Conservation (phyloP, 768 basidiomycete species). For the Tylopilus intermedius region DNA sequence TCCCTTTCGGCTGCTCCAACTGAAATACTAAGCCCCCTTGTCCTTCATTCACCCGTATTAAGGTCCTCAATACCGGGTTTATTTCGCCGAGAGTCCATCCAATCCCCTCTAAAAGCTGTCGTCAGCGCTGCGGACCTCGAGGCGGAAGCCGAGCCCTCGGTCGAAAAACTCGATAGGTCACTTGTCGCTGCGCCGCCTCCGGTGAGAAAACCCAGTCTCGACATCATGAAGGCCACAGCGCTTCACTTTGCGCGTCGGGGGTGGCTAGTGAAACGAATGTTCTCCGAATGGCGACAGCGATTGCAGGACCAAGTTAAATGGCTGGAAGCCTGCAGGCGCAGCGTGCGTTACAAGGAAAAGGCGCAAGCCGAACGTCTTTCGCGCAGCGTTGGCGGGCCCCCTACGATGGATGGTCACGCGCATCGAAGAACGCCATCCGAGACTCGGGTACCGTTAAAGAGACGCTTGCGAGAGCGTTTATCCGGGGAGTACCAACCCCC, state of each 20-base stretch:
- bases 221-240: slow-evolving; percentile 37
- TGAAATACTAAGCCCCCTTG: slow-evolving; percentile 29
- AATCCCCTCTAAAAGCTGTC: slow-evolving; percentile 22
- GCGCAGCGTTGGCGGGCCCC: slow-evolving; percentile 15
- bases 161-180: slow-evolving; percentile 6
- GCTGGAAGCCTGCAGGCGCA: slow-evolving; percentile 56
- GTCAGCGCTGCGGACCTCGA: slow-evolving; percentile 12
- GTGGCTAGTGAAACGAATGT: slow-evolving; percentile 37
- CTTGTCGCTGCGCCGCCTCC: not conserved
- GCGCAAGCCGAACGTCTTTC: slow-evolving; percentile 34
- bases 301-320: slow-evolving; percentile 47
- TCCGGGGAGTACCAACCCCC: slow-evolving; percentile 47
- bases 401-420: slow-evolving; percentile 20
- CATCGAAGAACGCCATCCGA: slow-evolving; percentile 21
- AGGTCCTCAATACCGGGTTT: slow-evolving; percentile 16
- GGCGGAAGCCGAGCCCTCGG: not conserved
- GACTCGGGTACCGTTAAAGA: slow-evolving; percentile 16
- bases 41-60: slow-evolving; percentile 25
- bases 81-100: slow-evolving; percentile 22
- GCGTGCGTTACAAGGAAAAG: slow-evolving; percentile 58
- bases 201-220: slow-evolving; percentile 14
- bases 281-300: slow-evolving; percentile 45
- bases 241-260: slow-evolving; percentile 39
- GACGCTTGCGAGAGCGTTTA: slow-evolving; percentile 32
- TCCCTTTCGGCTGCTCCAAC: slow-evolving; percentile 21